Evolutionary conservation across 108 stramenopile genomes (phyloP).

Genomic region (Skeletonema costatum): DNA sequence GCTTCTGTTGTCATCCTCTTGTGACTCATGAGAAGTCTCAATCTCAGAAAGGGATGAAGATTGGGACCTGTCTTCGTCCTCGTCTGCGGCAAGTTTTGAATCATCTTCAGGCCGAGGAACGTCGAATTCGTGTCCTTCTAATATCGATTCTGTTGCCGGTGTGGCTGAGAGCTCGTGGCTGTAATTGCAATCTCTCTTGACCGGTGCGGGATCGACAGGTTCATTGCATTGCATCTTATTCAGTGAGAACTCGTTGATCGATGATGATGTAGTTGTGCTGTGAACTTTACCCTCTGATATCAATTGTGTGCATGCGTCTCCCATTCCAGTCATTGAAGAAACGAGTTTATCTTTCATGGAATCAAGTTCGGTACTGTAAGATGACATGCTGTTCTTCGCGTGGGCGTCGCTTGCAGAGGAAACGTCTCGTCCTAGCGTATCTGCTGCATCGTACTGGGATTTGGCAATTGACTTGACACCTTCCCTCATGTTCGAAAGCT

Average conservation of each 20-base stretch:
- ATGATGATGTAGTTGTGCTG: constrained; percentile 10
- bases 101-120: background rate
- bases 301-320: constrained; percentile 3
- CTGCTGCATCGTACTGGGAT: constrained; percentile 27
- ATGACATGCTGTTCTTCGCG: constrained; percentile 14
- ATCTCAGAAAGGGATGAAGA: background rate
- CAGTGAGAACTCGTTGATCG: constrained; percentile 45
- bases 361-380: constrained; percentile 32
- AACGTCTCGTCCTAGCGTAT: constrained; percentile 9
- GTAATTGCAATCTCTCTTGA: constrained; percentile 35
- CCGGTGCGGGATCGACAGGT: constrained; percentile 32
- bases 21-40: constrained; percentile 27
- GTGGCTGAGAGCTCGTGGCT: constrained; percentile 49
- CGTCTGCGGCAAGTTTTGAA: background rate
- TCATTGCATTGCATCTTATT: constrained; percentile 45
- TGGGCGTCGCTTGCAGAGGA: constrained; percentile 1
- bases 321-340: constrained; percentile 17
- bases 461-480: constrained; percentile 18
- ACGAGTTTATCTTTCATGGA: constrained; percentile 30
- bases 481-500: constrained; percentile 18
- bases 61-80: background rate
- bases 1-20: constrained; percentile 40
- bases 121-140: constrained; percentile 33
- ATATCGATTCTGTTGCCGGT: constrained; percentile 44
- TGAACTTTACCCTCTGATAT: constrained; percentile 15